Base-by-base conservation (phyloP, 352 stramenopile genomes). In the Saprolegnia parasitica region DNA sequence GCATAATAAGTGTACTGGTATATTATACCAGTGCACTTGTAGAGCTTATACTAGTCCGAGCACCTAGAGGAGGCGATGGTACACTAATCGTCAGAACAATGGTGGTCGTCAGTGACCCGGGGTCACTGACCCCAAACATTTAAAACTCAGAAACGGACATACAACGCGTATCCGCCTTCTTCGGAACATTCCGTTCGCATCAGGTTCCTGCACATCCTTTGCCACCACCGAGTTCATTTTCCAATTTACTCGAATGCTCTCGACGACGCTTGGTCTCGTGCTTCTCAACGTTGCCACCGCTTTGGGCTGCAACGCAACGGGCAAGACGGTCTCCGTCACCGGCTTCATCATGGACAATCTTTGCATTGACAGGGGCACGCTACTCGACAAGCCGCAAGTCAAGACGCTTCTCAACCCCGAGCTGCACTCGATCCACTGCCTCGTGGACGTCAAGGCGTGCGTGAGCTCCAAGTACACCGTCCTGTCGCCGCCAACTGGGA, bases 291-390 rank as follows among this genome's bases (percentile, higher is more conserved):
- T n/a, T 1, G 11, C 42, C 42, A 10, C 11, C 42, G 42, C 42
- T 10, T 4, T 10, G 13, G 42, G 42, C 13, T 49, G 42, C 18
- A 11, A 2, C 1, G 23, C 56, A 3, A 18, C 37, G 13, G 72
- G 68, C 37, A 58, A 78, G 13, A 63, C 21, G 15, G 65, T 77
- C 42, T 76, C 67, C 56, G 35, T 71, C 0, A 39, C 67, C 21
- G 75, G 73, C 0, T 78, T 67, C 64, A 56, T 80, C 23, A 77
- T 81, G 76, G 76, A 81, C 65, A 56, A 50, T 0, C 77, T 68
- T 56, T 78, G 76, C 61, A 81, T 81, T 47, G 39, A 78, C 21
- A 40, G 68, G 20, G 68, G 49, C 24, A 76, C 60, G 0, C 55
- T 81, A 1, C 24, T 77, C 9, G 73, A 77, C 58, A 75, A 74